Conservation (phyloP, 2,329 filamentous ascomycete genomes). For the Colletotrichum scovillei region DNA sequence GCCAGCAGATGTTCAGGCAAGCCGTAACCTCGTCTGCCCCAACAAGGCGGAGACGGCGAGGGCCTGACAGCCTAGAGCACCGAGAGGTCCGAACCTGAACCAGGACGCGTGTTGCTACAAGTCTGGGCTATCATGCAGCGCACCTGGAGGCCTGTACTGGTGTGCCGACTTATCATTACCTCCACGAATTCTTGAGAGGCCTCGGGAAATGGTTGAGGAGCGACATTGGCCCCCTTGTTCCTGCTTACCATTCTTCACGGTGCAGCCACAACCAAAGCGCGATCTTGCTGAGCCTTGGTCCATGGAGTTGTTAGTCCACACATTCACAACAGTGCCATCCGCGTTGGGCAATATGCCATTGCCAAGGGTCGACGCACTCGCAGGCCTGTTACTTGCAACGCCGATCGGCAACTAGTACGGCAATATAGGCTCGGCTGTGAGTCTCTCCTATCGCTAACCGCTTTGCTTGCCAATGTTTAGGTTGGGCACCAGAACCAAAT, state of each 20-base stretch:
- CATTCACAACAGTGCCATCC: not conserved
- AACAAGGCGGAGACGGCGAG: slow-evolving; percentile 16
- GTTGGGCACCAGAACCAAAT: not conserved
- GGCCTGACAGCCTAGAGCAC: not conserved
- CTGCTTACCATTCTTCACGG: not conserved
- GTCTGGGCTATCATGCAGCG: slow-evolving; percentile 17
- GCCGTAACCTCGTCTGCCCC: not conserved
- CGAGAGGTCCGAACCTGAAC: slow-evolving; percentile 10
- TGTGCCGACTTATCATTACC: not conserved
- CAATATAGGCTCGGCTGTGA: not conserved
- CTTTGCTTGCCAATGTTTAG: not conserved
- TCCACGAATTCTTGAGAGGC: slow-evolving; percentile 1
- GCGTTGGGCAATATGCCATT: not conserved
- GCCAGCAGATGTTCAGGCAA: not conserved
- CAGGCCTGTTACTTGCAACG: not conserved
- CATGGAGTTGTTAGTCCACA: not conserved
- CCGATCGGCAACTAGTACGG: slow-evolving; percentile 1
- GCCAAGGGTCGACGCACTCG: not conserved
- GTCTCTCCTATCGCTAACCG: not conserved
- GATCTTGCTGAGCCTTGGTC: not conserved
- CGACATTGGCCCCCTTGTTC: not conserved
- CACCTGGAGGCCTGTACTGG: not conserved
- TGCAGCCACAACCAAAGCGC: not conserved
- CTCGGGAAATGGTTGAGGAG: slow-evolving; percentile 3
- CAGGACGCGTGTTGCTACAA: slow-evolving; percentile 16